Conservation (phyloP, 2,329 filamentous ascomycete species). For the Cercospora beticola region DNA sequence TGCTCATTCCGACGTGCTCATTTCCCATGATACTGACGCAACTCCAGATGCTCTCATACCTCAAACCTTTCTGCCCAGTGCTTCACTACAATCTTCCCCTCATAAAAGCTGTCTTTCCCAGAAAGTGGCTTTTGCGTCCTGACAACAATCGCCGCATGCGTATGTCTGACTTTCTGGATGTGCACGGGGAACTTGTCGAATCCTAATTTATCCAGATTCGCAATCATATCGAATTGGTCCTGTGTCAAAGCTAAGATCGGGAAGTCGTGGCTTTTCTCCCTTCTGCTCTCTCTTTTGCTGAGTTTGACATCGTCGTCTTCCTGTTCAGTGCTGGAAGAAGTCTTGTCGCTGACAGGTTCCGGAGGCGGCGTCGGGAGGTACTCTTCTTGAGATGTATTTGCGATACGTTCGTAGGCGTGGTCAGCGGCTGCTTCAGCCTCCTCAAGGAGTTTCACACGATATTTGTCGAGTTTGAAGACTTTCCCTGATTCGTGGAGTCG, state of each 20-base stretch:
- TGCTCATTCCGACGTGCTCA: neutral
- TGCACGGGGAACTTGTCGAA: constrained; percentile 64
- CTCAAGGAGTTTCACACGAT: constrained; percentile 73
- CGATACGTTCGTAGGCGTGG: constrained; percentile 71
- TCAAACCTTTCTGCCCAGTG: constrained; percentile 81
- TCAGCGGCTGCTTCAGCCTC: constrained; percentile 75
- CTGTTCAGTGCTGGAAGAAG: constrained; percentile 24
- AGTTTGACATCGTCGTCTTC: constrained; percentile 6
- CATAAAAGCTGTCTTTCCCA: constrained; percentile 61
- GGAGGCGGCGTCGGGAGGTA: constrained; percentile 60
- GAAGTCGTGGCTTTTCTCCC: constrained; percentile 35
- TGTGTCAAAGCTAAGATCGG: constrained; percentile 76
- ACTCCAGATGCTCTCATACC: constrained; percentile 41
- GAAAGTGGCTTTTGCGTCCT: constrained; percentile 53
- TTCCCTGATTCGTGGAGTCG: constrained; percentile 65
- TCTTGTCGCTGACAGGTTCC: constrained; percentile 30
- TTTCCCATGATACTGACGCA: neutral
- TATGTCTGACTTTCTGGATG: constrained; percentile 75
- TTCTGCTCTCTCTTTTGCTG: constrained; percentile 27
- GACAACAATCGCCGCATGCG: constrained; percentile 87
- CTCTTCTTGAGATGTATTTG: constrained; percentile 64
- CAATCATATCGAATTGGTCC: constrained; percentile 82
- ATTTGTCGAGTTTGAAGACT: constrained; percentile 66
- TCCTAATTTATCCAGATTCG: constrained; percentile 65
- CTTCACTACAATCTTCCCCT: constrained; percentile 73